A percentile compares a stretch with the other conserved stretches of the same genome.
Conservation (phyloP, 1,284 basidiomycete genomes). For the Malassezia dermatis region DNA sequence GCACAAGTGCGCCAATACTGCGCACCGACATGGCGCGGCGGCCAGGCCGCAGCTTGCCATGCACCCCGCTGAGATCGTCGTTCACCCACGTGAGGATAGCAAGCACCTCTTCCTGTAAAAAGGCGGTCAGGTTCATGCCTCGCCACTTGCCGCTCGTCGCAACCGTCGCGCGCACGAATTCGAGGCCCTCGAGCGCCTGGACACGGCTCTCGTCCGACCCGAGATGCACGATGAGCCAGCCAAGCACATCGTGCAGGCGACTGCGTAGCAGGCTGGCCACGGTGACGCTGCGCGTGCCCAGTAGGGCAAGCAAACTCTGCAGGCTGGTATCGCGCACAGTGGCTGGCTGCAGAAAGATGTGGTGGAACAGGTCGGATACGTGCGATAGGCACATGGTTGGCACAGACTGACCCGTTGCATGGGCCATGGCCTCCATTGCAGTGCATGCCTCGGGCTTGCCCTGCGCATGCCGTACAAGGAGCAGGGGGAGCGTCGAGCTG, state of each 20-base stretch:
- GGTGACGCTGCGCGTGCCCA: constrained; percentile 25
- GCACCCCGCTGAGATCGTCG: constrained; percentile 36
- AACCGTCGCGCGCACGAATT: constrained; percentile 20
- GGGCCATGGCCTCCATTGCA: constrained; percentile 31
- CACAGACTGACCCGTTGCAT: constrained; percentile 26
- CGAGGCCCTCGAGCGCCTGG: constrained; percentile 30
- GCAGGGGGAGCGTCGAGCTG: constrained; percentile 34
- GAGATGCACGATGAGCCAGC: constrained; percentile 37
- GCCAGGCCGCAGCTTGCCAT: constrained; percentile 30
- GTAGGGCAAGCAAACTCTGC: constrained; percentile 22
- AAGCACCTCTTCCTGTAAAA: constrained; percentile 35
- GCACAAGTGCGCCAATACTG: constrained; percentile 66
- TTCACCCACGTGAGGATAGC: constrained; percentile 44
- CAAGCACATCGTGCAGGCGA: constrained; percentile 38
- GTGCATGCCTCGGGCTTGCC: constrained; percentile 20
- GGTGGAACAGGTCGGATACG: constrained; percentile 35
- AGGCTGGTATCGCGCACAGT: constrained; percentile 22
- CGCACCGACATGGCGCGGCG: constrained; percentile 49
- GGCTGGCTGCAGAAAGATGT: constrained; percentile 29
- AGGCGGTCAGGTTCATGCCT: constrained; percentile 23
- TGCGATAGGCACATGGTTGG: constrained; percentile 34
- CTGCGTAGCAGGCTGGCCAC: constrained; percentile 30
- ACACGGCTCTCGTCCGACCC: constrained; percentile 20
- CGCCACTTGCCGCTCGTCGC: constrained; percentile 13
- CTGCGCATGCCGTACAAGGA: constrained; percentile 27